A percentile compares a stretch with the other conserved stretches of the same genome.
Conservation (phyloP, 1,139 yeast genomes). For the Starmera stellimalicola region DNA sequence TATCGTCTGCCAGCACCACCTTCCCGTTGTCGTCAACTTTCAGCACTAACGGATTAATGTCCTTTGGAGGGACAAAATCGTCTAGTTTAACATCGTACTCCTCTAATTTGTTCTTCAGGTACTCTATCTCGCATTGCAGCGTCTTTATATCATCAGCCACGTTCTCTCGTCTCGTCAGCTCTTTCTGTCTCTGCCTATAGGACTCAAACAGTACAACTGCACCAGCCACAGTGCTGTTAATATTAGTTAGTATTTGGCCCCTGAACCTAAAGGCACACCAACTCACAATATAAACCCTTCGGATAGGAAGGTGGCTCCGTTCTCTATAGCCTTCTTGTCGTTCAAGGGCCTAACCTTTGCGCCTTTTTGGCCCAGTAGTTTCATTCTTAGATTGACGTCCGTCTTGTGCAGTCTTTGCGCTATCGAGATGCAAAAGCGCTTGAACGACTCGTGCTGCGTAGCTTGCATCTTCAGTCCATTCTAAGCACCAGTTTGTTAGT, state of each 20-base stretch:
- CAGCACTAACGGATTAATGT: constrained; percentile 35
- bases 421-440: constrained; percentile 50
- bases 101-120: constrained; percentile 39
- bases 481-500: constrained; percentile 5
- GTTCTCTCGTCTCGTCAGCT: constrained; percentile 47
- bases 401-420: constrained; percentile 70
- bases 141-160: constrained; percentile 61
- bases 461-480: constrained; percentile 58
- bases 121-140: constrained; percentile 62
- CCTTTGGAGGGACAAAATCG: constrained; percentile 39
- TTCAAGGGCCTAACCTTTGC: constrained; percentile 63
- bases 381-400: constrained; percentile 55
- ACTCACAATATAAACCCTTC: constrained; percentile 58
- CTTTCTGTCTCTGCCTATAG: constrained; percentile 59
- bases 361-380: constrained; percentile 50
- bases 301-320: constrained; percentile 72
- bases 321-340: constrained; percentile 76
- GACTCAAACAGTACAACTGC: constrained; percentile 69
- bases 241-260: constrained; percentile 2
- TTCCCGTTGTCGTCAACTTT: constrained; percentile 17
- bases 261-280: not conserved
- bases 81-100: constrained; percentile 35
- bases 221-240: constrained; percentile 61
- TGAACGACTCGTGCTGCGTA: constrained; percentile 60
- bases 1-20: not conserved